Conservation (phyloP, 1,284 basidiomycete species). For the Trichosporon coremiiforme region DNA sequence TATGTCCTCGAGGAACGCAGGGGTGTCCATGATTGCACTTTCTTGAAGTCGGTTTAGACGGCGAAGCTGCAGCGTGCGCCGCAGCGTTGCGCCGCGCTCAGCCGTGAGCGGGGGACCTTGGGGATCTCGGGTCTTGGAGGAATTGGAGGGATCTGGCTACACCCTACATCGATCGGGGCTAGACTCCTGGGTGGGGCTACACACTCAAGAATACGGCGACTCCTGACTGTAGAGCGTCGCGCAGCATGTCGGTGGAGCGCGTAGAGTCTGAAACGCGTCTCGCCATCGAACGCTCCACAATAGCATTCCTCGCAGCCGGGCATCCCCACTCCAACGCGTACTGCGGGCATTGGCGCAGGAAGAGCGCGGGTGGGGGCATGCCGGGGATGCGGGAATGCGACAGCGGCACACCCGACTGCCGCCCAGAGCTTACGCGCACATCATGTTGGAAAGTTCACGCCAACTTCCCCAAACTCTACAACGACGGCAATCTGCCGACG, state of each 20-base stretch:
- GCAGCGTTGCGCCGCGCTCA: conserved; percentile 1
- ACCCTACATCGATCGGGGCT: not conserved
- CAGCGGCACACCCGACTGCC: not conserved
- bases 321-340: not conserved
- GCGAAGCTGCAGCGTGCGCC: conserved; percentile 1
- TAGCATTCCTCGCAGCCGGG: not conserved
- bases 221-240: not conserved
- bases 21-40: not conserved
- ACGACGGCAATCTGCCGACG: not conserved
- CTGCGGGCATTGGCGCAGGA: not conserved
- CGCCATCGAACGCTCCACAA: conserved; percentile 1
- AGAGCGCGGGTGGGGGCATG: not conserved
- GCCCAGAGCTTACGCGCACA: not conserved
- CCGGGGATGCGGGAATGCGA: conserved; percentile 2
- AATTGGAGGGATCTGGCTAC: too few species aligned
- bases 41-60: not conserved
- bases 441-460: not conserved
- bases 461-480: not conserved
- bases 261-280: conserved; percentile 17
- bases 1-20: not conserved
- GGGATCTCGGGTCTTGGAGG: not conserved
- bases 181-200: not conserved
- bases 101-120: too few species aligned
- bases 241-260: conserved; percentile 3
- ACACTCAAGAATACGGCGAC: too few species aligned